Base-by-base conservation (phyloP, 768 basidiomycete genomes). In the Hygrophorus pudorinus region DNA sequence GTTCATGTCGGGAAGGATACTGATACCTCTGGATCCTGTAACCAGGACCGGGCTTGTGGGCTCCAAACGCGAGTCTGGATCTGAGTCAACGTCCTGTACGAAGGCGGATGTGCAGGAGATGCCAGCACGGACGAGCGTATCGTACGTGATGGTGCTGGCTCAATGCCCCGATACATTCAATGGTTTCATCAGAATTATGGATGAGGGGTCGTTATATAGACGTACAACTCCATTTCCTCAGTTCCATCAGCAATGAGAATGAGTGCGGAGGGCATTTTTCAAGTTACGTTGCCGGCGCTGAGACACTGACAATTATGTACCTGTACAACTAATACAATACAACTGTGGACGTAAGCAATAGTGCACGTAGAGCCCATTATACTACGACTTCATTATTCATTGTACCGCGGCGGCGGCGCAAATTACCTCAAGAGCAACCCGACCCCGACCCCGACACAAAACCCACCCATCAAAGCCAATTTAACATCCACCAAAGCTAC, bases 151-250 rank as follows among this genome's bases (percentile, higher is more conserved):
- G 7, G 85, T 85, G 53, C 85, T 89, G 55, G 14, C 29, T 34
- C 18, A 18, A 17, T 33, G 32, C 50, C 31, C 32, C 29, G 38
- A 18, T 18, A 39, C n/a, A 34, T 12, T 35, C 14, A 4, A n/a
- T n/a, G n/a, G n/a, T n/a, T n/a, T n/a, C 17, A 36, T 30, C 37
- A 30, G 24, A 29, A 20, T n/a, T 14, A 44, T 24, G 33, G 13
- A 27, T 21, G 17, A 17, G 13, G 20, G 31, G 11, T 24, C 17
- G 5, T 42, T 16, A 38, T 34, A 28, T 5, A 17, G n/a, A 55
- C 78, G 52, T 55, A 85, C 86, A 88, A 89, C 61, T 88, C 86
- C 79, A 87, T 88, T 63, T 90, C 87, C 57, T 90, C 87, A 1
- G 87, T 88, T 10, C 87, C 87, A 56, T 88, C 73, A 13, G 86